A percentile compares a stretch with the other conserved stretches of the same genome.
Conservation (phyloP, 768 basidiomycete genomes). For the Tricholoma saponaceum region DNA sequence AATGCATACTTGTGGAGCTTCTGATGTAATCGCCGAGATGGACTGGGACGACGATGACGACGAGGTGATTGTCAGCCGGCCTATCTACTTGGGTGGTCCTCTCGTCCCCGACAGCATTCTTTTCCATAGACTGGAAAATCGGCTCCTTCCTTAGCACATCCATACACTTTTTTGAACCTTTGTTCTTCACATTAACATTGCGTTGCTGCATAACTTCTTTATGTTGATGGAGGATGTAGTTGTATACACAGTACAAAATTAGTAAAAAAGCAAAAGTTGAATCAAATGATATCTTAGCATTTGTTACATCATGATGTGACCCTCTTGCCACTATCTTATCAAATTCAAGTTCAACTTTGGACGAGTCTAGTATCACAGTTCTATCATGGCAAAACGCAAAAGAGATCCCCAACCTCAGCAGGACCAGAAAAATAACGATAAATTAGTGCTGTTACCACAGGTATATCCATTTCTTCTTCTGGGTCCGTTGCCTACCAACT, state of each 20-base stretch:
- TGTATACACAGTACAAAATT: too few relatives aligned
- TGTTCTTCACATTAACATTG: too few relatives aligned
- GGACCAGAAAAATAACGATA: constrained; percentile 6
- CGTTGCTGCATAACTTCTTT: too few relatives aligned
- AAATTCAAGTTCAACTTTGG: too few relatives aligned
- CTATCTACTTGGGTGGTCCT: neutral
- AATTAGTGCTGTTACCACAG: constrained; percentile 42
- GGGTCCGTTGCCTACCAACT: neutral
- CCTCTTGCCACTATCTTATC: too few relatives aligned
- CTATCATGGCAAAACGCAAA: constrained; percentile 37
- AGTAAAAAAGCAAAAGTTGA: too few relatives aligned
- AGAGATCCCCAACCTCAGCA: constrained; percentile 16
- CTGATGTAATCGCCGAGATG: neutral
- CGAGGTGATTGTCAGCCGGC: neutral
- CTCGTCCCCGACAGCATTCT: neutral
- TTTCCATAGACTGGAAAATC: neutral
- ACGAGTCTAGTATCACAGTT: too few relatives aligned
- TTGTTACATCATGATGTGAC: too few relatives aligned
- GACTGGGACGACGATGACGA: neutral
- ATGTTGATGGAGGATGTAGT: too few relatives aligned
- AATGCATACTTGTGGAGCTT: neutral
- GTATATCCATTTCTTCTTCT: constrained; percentile 21
- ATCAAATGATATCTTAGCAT: too few relatives aligned
- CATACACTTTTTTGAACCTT: too few relatives aligned
- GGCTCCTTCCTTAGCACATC: neutral